Percentiles rank a stretch among this genome's conserved stretches.
phyloP scores from a whole-genome alignment of 768 basidiomycete genomes.

The Hysterangium stoloniferum region DNA sequence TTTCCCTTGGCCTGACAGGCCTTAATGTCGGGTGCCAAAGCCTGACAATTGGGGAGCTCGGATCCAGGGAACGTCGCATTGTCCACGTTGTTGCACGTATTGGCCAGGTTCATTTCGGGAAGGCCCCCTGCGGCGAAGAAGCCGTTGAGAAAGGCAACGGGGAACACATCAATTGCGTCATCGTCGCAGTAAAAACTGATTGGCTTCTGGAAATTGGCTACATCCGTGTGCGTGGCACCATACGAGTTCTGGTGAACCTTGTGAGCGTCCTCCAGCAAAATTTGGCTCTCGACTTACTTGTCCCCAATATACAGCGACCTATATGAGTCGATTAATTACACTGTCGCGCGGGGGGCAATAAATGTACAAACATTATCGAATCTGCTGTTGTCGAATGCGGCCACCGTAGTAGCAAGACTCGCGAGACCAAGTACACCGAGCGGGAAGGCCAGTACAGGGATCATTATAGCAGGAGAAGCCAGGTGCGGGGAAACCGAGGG shows the following conservation, averaged over 20 bases:
- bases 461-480: no score
- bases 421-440: neutral
- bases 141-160: constrained; percentile 58
- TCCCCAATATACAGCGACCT: constrained; percentile 49
- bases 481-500: no score
- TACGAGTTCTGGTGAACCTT: constrained; percentile 51
- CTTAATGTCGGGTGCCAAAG: constrained; percentile 52
- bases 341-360: neutral
- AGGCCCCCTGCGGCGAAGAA: constrained; percentile 57
- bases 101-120: constrained; percentile 63
- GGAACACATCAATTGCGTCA: constrained; percentile 59
- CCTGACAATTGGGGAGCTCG: constrained; percentile 50
- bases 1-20: constrained; percentile 61
- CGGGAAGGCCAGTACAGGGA: neutral
- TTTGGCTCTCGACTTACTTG: neutral
- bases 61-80: constrained; percentile 56
- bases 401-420: constrained; percentile 10
- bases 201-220: constrained; percentile 50
- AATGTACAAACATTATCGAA: constrained; percentile 50
- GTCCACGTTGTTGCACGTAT: constrained; percentile 54
- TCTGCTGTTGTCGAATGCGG: constrained; percentile 47
- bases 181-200: constrained; percentile 63
- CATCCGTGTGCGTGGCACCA: constrained; percentile 46
- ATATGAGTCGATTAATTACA: constrained; percentile 6
- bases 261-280: neutral